phyloP scores from a whole-genome alignment of 2,329 filamentous ascomycete genomes.

The Fusarium domesticum region DNA sequence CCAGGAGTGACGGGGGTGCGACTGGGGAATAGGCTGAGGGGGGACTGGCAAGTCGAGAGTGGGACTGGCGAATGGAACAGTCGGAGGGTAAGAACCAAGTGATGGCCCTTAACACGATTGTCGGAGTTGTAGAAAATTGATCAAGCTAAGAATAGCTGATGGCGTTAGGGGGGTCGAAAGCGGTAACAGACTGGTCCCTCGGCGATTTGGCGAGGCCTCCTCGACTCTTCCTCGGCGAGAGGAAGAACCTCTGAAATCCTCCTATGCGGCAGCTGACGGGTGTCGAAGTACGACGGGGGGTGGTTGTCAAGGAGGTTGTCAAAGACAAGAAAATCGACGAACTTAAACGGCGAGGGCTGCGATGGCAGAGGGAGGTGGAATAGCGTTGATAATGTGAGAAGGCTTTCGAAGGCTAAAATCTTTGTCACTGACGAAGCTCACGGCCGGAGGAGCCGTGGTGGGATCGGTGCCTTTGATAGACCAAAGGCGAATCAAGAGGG shows the following conservation, averaged over 20 bases:
- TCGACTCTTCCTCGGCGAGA: slow-evolving; percentile 99
- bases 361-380: slow-evolving; percentile 56
- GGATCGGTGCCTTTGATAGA: slow-evolving; percentile 60
- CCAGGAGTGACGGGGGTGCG: slow-evolving; percentile 34
- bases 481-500: slow-evolving; percentile 55
- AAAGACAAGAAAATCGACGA: not conserved
- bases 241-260: slow-evolving; percentile 97
- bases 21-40: slow-evolving; percentile 12
- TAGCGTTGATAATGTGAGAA: slow-evolving; percentile 64
- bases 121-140: slow-evolving; percentile 7
- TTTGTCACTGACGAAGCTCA: slow-evolving; percentile 62
- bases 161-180: slow-evolving; percentile 93
- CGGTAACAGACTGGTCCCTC: slow-evolving; percentile 88
- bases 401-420: slow-evolving; percentile 65
- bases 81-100: not conserved
- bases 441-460: slow-evolving; percentile 64
- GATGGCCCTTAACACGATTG: slow-evolving; percentile 10
- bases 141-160: slow-evolving; percentile 22
- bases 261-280: slow-evolving; percentile 99
- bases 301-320: slow-evolving; percentile 32
- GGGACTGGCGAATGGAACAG: slow-evolving; percentile 1
- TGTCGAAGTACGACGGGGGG: slow-evolving; percentile 55
- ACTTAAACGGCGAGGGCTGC: slow-evolving; percentile 44
- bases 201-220: slow-evolving; percentile 91
- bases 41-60: slow-evolving; percentile 7